These are phyloP conservation scores for Phytophthora boehmeriae DNA, from an alignment of 352 stramenopile species.

Conservation along the genomic window DNA sequence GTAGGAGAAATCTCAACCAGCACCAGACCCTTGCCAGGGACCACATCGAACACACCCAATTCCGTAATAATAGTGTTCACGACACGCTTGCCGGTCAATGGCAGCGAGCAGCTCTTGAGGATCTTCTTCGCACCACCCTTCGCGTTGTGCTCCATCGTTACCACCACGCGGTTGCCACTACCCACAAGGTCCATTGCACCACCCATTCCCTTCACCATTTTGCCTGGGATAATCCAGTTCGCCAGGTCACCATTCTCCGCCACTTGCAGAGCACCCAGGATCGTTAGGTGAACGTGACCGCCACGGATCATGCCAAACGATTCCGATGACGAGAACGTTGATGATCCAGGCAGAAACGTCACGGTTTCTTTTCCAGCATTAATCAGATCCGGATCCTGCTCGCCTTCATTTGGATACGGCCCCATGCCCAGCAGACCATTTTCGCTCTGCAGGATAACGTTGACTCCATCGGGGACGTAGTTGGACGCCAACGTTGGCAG, in stretches of 20 bases:
- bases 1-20: conserved; percentile 90
- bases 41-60: conserved; percentile 83
- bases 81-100: conserved; percentile 94
- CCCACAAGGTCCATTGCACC: conserved; percentile 98
- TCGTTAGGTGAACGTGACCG: conserved; percentile 96
- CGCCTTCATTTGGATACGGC: conserved; percentile 89
- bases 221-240: conserved; percentile 97
- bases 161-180: conserved; percentile 92
- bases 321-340: conserved; percentile 93
- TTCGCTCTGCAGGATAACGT: conserved; percentile 96
- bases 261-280: conserved; percentile 95
- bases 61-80: conserved; percentile 96
- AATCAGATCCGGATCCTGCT: conserved; percentile 95
- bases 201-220: conserved; percentile 98
- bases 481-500: conserved; percentile 96
- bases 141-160: conserved; percentile 97
- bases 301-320: conserved; percentile 98
- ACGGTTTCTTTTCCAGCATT: conserved; percentile 98
- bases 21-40: conserved; percentile 72
- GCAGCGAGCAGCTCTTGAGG: conserved; percentile 92
- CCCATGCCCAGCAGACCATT: conserved; percentile 96
- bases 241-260: conserved; percentile 94
- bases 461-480: conserved; percentile 93
- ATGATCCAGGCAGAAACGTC: conserved; percentile 92
- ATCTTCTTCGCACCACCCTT: conserved; percentile 96